These are phyloP conservation scores for Ascochyta clinopodiicola DNA, from an alignment of 2,329 filamentous ascomycete genomes.

Conservation along the genomic window DNA sequence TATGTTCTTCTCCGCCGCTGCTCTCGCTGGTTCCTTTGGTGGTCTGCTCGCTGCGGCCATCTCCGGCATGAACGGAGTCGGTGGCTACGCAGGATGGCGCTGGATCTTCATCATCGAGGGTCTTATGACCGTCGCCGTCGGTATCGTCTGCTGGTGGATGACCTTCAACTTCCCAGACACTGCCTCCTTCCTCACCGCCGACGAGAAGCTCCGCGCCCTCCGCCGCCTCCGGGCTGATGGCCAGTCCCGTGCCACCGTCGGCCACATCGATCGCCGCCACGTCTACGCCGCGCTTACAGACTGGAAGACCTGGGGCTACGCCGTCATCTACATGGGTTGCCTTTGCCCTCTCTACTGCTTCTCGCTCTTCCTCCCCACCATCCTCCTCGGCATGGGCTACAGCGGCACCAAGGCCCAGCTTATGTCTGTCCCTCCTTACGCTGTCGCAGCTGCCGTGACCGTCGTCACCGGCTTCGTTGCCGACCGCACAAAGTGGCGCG, in stretches of 20 bases:
- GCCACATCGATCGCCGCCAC: conserved; percentile 42
- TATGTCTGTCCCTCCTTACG: conserved; percentile 78
- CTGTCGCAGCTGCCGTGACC: conserved; percentile 72
- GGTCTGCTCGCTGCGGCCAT: conserved; percentile 66
- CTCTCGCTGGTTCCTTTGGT: conserved; percentile 66
- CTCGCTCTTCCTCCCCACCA: conserved; percentile 56
- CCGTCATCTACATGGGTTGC: conserved; percentile 70
- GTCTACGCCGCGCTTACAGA: conserved; percentile 55
- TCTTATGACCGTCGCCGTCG: conserved; percentile 47
- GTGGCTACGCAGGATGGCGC: conserved; percentile 52
- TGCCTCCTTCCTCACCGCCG: conserved; percentile 61
- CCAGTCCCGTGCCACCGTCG: conserved; percentile 68
- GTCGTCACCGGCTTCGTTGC: conserved; percentile 75
- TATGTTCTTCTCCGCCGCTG: conserved; percentile 66
- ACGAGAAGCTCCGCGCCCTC: conserved; percentile 63
- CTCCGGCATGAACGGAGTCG: conserved; percentile 64
- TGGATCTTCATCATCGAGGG: conserved; percentile 51
- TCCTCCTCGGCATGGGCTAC: conserved; percentile 58
- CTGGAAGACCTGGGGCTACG: conserved; percentile 59
- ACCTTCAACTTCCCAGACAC: conserved; percentile 70
- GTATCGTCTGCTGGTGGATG: conserved; percentile 59
- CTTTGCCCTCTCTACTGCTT: conserved; percentile 51
- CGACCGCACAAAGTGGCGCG: conserved; percentile 75
- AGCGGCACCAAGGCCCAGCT: conserved; percentile 70
- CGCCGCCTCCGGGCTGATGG: conserved; percentile 71